These are phyloP conservation scores for Arxiozyma slooffiae DNA, from an alignment of 1,139 yeast species.

Conservation along the genomic window DNA sequence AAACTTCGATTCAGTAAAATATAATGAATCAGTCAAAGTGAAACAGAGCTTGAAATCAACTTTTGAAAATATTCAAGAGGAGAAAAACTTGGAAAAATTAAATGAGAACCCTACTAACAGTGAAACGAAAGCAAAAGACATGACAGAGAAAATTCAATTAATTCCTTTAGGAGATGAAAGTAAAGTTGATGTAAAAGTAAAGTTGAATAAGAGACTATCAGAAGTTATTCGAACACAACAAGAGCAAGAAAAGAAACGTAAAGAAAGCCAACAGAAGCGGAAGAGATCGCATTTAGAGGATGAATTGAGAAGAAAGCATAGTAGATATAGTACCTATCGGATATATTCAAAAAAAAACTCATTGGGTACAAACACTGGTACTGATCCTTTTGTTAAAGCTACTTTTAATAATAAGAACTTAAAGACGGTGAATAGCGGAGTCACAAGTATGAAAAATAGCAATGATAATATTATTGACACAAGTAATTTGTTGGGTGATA, in stretches of 20 bases:
- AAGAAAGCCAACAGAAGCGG: conserved; percentile 17
- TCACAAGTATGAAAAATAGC: neutral
- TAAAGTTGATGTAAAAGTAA: conserved; percentile 24
- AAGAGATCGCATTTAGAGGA: conserved; percentile 23
- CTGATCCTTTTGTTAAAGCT: neutral
- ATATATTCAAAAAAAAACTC: conserved; percentile 2
- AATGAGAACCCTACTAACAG: neutral
- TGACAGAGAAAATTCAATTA: conserved; percentile 23
- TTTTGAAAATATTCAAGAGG: neutral
- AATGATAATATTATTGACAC: conserved; percentile 6
- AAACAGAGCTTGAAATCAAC: neutral
- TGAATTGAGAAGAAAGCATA: conserved; percentile 18
- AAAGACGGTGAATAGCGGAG: neutral
- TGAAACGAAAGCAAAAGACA: conserved; percentile 2
- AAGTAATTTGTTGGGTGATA: conserved; percentile 19
- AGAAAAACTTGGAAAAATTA: neutral
- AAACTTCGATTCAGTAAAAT: neutral
- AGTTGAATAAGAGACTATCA: conserved; percentile 26
- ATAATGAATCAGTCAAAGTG: neutral
- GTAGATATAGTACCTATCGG: conserved; percentile 15
- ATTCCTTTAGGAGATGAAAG: conserved; percentile 20
- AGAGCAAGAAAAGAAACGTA: conserved; percentile 22
- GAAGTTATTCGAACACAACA: conserved; percentile 29
- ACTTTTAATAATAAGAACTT: neutral
- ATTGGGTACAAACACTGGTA: neutral